A percentile compares a stretch with the other conserved stretches of the same genome.
These are phyloP conservation scores for Cyberlindnera maritima DNA, from an alignment of 805 yeast genomes.

Conservation along the genomic window DNA sequence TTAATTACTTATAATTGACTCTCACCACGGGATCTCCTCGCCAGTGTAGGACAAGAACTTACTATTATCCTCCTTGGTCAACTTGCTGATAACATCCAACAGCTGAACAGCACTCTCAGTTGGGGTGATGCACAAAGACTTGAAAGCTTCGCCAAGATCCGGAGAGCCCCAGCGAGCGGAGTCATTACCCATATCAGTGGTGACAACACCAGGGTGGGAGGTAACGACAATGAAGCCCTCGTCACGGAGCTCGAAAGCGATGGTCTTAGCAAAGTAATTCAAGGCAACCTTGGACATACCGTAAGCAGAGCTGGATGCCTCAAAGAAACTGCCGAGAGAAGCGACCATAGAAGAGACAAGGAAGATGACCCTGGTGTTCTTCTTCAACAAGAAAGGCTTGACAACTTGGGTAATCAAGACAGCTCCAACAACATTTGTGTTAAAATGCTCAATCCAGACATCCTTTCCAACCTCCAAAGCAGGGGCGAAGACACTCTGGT, in stretches of 20 bases:
- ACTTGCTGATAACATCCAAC: constrained; percentile 19
- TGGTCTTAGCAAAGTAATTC: constrained; percentile 28
- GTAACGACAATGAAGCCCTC: constrained; percentile 32
- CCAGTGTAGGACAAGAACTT: constrained; percentile 29
- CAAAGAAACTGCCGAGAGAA: constrained; percentile 19
- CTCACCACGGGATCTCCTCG: constrained; percentile 2
- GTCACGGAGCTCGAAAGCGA: constrained; percentile 27
- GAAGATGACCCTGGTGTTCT: constrained; percentile 25
- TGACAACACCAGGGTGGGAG: constrained; percentile 39
- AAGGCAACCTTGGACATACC: constrained; percentile 38
- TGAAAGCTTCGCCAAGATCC: not conserved
- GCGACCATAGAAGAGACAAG: constrained; percentile 30
- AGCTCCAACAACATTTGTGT: constrained; percentile 12
- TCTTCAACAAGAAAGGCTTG: constrained; percentile 18
- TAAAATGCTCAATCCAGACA: constrained; percentile 4
- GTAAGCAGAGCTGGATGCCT: constrained; percentile 28
- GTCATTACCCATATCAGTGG: constrained; percentile 30
- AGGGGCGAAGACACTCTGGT: not conserved
- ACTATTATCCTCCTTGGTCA: constrained; percentile 28
- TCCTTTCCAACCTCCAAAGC: not conserved
- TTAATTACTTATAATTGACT: no score
- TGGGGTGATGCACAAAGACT: constrained; percentile 21
- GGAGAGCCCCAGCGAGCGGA: constrained; percentile 1
- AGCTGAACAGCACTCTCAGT: constrained; percentile 25
- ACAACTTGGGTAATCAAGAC: constrained; percentile 6